phyloP scores from a whole-genome alignment of 176 grass and related monocot genomes.

The Juncus effusus region DNA sequence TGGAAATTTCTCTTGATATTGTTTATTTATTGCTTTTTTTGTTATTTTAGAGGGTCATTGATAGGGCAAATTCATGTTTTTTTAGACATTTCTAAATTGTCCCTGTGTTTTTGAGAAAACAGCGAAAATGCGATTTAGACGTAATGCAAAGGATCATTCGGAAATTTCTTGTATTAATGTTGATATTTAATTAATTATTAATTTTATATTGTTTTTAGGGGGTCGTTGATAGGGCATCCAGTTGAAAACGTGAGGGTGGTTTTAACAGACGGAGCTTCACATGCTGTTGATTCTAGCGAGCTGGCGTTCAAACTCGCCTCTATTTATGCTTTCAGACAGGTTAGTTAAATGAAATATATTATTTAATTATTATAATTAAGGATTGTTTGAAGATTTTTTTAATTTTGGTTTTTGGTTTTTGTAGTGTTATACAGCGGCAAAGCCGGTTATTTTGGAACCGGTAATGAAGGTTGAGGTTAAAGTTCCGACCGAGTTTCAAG shows the following conservation, averaged over 20 bases:
- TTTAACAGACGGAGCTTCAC: conserved; percentile 84
- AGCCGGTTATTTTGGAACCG: conserved; percentile 88
- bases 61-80: too few relatives aligned
- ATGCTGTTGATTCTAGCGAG: conserved; percentile 96
- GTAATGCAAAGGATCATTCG: too few relatives aligned
- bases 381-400: conserved; percentile 3
- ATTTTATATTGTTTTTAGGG: conserved; percentile 40
- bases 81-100: too few relatives aligned
- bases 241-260: conserved; percentile 84
- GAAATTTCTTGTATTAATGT: too few relatives aligned
- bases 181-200: not conserved
- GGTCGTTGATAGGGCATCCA: conserved; percentile 86
- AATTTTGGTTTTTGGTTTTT: conserved; percentile 8
- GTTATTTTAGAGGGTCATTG: too few relatives aligned
- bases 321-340: conserved; percentile 99
- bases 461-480: conserved; percentile 98
- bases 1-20: conserved; percentile 15
- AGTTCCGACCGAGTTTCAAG: conserved; percentile 93
- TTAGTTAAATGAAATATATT: conserved; percentile 15
- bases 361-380: not conserved
- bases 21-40: conserved; percentile 14
- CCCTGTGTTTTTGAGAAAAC: too few relatives aligned
- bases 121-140: too few relatives aligned
- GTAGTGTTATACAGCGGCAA: conserved; percentile 83
- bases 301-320: conserved; percentile 94